phyloP scores from a whole-genome alignment of 179 eudicot genomes.

The Carnegiea gigantea region DNA sequence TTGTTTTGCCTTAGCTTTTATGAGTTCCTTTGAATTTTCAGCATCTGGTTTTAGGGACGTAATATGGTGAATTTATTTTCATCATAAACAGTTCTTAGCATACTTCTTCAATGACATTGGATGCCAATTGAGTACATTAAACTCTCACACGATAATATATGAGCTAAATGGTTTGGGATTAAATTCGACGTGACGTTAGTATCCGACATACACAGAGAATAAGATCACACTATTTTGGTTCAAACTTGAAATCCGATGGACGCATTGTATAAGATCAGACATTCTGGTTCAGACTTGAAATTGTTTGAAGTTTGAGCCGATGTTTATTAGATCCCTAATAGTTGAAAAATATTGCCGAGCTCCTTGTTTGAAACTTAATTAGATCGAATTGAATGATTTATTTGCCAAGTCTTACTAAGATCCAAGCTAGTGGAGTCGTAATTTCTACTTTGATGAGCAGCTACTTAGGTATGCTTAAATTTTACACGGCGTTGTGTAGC shows the following conservation, averaged over 20 bases:
- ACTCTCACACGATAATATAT: no score
- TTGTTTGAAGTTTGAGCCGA: background rate
- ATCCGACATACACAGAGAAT: no score
- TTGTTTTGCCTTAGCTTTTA: background rate
- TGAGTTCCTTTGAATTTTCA: background rate
- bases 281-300: background rate
- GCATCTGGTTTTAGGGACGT: background rate
- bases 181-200: background rate
- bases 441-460: background rate
- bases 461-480: no score
- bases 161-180: background rate
- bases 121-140: no score
- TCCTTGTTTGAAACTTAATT: no score
- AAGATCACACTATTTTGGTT: background rate
- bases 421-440: background rate
- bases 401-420: background rate
- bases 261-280: background rate
- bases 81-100: background rate
- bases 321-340: background rate
- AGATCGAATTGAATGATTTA: background rate
- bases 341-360: background rate
- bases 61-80: background rate
- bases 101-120: background rate
- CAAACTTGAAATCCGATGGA: background rate
- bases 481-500: no score